Percentiles rank a stretch among this genome's conserved stretches.
Evolutionary conservation across 192 early-diverging fungal species (phyloP).

Genomic region (Mortierella antarctica): DNA sequence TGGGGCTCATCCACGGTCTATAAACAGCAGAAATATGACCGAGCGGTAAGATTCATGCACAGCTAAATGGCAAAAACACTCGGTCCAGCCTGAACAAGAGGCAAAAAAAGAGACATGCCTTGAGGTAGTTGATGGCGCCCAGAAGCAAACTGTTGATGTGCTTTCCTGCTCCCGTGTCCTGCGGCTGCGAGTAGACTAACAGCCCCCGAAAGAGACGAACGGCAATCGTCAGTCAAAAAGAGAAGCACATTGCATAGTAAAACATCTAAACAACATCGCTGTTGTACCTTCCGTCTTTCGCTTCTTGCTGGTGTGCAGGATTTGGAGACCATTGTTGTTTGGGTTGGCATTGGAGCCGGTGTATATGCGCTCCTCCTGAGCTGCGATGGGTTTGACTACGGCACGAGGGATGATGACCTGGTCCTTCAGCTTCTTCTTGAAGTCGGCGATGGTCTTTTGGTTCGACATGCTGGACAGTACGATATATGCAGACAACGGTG

Average conservation of each 20-base stretch:
- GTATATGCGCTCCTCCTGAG: slow-evolving; percentile 26
- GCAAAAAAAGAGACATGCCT: slow-evolving; percentile 32
- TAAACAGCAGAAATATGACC: neutral
- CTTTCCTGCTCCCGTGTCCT: slow-evolving; percentile 61
- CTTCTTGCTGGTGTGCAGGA: slow-evolving; percentile 36
- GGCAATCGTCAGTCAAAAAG: neutral
- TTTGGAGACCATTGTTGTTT: slow-evolving; percentile 44
- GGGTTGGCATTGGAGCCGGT: slow-evolving; percentile 49
- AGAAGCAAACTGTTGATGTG: slow-evolving; percentile 67
- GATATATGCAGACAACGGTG: neutral
- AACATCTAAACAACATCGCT: neutral
- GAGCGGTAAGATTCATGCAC: neutral
- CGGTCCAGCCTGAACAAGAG: neutral
- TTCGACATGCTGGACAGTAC: slow-evolving; percentile 18
- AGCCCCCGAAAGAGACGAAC: neutral
- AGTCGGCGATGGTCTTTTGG: slow-evolving; percentile 50
- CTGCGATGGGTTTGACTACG: slow-evolving; percentile 26
- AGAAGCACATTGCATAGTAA: neutral
- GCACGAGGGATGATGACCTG: slow-evolving; percentile 58
- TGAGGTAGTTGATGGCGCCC: slow-evolving; percentile 66
- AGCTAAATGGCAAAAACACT: neutral
- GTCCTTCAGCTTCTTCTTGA: slow-evolving; percentile 61
- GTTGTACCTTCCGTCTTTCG: slow-evolving; percentile 44
- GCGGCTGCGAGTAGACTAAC: slow-evolving; percentile 65
- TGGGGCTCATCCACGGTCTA: slow-evolving; percentile 69